Conservation (phyloP, 2,329 filamentous ascomycete genomes). For the Hortaea sp. region DNA sequence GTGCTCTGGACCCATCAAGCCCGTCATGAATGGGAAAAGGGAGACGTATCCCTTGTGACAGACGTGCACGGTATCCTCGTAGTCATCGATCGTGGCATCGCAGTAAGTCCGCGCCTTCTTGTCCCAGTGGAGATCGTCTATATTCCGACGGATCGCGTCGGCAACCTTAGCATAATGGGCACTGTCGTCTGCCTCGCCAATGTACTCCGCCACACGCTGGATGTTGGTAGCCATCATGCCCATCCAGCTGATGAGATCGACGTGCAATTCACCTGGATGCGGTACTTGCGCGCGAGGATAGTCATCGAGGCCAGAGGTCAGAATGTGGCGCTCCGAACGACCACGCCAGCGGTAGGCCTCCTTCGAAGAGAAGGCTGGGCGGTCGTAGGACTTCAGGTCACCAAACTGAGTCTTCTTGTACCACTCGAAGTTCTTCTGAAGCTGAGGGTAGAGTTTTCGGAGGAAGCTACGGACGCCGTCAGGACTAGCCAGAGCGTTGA, state of each 20-base stretch:
- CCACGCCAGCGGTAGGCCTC: constrained; percentile 95
- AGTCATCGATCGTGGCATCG: constrained; percentile 90
- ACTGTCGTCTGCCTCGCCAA: constrained; percentile 69
- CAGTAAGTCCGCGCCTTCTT: constrained; percentile 74
- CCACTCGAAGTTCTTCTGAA: constrained; percentile 87
- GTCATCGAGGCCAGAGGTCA: constrained; percentile 91
- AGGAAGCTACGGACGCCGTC: constrained; percentile 63
- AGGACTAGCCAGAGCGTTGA: constrained; percentile 52
- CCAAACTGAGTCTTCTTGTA: constrained; percentile 86
- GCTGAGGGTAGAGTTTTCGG: constrained; percentile 68
- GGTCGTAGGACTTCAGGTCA: constrained; percentile 84
- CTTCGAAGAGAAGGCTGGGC: constrained; percentile 75
- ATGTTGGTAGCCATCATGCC: constrained; percentile 92
- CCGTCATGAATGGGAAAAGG: constrained; percentile 82
- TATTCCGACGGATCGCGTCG: constrained; percentile 70
- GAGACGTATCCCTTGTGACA: constrained; percentile 97
- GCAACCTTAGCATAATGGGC: constrained; percentile 61
- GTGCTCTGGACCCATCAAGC: constrained; percentile 64
- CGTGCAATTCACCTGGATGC: constrained; percentile 88
- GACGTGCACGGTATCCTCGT: constrained; percentile 78
- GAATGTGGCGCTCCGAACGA: constrained; percentile 71
- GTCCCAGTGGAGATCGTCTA: constrained; percentile 91
- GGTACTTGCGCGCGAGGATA: constrained; percentile 90
- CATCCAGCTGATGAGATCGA: constrained; percentile 92
- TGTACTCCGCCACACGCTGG: constrained; percentile 62